These are phyloP conservation scores for Pestalotiopsis fici DNA, from an alignment of 2,329 filamentous ascomycete species.

Conservation along the genomic window DNA sequence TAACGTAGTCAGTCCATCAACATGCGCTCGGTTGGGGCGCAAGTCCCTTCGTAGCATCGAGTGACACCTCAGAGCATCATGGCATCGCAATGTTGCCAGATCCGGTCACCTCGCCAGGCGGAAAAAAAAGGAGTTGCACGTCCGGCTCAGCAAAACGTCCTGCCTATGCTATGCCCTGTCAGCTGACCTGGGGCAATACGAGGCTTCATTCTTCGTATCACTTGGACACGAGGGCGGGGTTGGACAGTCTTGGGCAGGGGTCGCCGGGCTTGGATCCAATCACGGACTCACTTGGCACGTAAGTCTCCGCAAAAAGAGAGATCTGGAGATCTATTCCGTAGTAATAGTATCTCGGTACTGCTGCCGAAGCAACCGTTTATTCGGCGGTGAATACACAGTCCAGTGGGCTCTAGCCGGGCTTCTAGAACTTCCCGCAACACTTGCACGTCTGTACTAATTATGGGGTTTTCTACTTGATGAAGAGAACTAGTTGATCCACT, in stretches of 20 bases:
- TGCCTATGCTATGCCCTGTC: background rate
- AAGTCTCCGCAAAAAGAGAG: background rate
- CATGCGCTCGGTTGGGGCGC: background rate
- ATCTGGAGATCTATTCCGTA: background rate
- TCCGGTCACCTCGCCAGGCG: background rate
- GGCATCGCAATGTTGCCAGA: background rate
- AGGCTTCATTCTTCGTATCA: slow-evolving; percentile 1
- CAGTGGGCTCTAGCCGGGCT: background rate
- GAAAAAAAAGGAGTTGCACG: background rate
- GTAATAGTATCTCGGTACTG: background rate
- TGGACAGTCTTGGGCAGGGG: background rate
- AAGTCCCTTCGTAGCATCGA: background rate
- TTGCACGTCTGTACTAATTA: background rate
- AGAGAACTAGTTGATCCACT: too few species aligned
- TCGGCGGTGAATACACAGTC: background rate
- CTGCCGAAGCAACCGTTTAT: background rate
- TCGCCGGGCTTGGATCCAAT: background rate
- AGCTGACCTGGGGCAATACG: slow-evolving; percentile 4
- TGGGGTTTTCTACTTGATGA: background rate
- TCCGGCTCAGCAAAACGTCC: background rate
- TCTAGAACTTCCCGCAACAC: background rate
- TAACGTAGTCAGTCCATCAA: background rate
- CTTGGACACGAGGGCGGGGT: slow-evolving; percentile 1
- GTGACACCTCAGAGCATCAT: background rate
- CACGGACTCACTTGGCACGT: background rate